Conservation (phyloP, 345 rosid genomes). For the Acer yangbiense region DNA sequence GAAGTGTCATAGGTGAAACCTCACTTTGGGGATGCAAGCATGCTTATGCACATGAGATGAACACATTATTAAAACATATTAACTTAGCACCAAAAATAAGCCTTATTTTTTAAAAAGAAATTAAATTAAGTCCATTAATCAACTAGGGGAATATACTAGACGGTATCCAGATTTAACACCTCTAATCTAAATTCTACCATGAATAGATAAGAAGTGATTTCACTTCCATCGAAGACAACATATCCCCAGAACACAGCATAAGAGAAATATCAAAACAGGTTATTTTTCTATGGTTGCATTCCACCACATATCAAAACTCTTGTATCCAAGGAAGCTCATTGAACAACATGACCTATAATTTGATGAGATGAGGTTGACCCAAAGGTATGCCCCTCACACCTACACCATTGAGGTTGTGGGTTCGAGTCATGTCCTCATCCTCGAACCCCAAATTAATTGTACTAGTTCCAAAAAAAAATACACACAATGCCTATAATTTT, state of each 20-base stretch:
- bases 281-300: not conserved
- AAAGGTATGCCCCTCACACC: no score
- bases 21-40: conserved; percentile 1
- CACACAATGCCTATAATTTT: not conserved
- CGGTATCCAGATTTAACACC: not conserved
- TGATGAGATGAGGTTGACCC: no score
- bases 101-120: not conserved
- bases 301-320: not conserved
- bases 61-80: not conserved
- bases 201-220: not conserved
- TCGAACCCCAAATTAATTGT: no score
- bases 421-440: no score
- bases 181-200: not conserved
- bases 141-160: not conserved
- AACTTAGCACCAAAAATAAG: not conserved
- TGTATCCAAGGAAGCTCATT: not conserved
- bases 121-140: not conserved
- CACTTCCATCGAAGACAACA: not conserved
- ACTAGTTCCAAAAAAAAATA: not conserved
- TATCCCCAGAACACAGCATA: not conserved
- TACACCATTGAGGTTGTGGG: no score
- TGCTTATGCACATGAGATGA: conserved; percentile 4
- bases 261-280: not conserved
- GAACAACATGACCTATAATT: not conserved
- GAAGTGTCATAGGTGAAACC: conserved; percentile 10